Base-by-base conservation (phyloP, 768 basidiomycete species). In the Suillus weaverae region DNA sequence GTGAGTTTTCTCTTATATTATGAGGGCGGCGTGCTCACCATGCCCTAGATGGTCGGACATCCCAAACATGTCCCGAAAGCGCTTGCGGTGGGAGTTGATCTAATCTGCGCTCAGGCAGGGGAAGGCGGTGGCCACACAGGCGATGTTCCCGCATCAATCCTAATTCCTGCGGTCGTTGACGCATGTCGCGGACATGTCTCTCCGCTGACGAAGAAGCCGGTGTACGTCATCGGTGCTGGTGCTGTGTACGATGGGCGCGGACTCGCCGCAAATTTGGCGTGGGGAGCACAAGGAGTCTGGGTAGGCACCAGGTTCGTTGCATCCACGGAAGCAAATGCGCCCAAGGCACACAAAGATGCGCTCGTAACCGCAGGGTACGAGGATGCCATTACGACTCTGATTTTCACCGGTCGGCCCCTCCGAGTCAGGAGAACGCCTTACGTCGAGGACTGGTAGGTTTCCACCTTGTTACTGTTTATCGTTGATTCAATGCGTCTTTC, bases 101-200 rank as follows among this genome's bases (percentile, higher is more conserved):
- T 98, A 66, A 96, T 98, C 73, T 97, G 95, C 71, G 94, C 94
- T 4, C 95, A 97, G 78, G 95, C 90, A 2, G 92, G 94, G 32
- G 95, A 97, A 78, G 95, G 92, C 43, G 94, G 94, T 61, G 92
- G 92, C 16, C 88, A 89, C 81, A 97, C 95, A 0, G 95, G 95
- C 30, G 89, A 92, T 67, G 86, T 89, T 10, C 86, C 95, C 1
- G 89, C 91, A 3, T 89, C 89, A 16, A 85, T 98, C 73, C 86
- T 98, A 69, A 94, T 98, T 66, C 94, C 95, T 10, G 94, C 94
- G 0, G 92, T 91, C 70, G 94, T 97, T 54, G 94, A 96, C 71
- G 86, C 85, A 30, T 89, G 89, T 72, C 90, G 87, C 73, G 91
- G 90, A 9, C 83, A 81, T 77, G 89, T 80, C 68, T 92, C 91